A percentile compares a stretch with the other conserved stretches of the same genome.
These are phyloP conservation scores for Apodospora peruviana DNA, from an alignment of 495 filamentous ascomycete genomes.

Conservation along the genomic window DNA sequence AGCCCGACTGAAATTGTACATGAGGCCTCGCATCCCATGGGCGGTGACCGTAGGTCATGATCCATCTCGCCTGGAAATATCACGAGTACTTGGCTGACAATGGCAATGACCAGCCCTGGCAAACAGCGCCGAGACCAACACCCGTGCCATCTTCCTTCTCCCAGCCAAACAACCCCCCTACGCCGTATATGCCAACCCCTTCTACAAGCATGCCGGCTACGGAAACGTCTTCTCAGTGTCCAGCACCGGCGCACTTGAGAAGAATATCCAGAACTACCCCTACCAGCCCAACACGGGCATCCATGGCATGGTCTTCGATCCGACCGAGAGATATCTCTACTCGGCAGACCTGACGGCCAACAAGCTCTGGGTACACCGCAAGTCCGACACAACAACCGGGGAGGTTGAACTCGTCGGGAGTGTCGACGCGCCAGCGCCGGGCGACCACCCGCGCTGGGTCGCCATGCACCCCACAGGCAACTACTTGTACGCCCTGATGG, in stretches of 20 bases:
- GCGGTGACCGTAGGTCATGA: slow-evolving; percentile 45
- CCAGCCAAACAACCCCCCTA: slow-evolving; percentile 70
- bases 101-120: slow-evolving; percentile 50
- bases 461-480: slow-evolving; percentile 69
- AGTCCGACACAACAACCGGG: slow-evolving; percentile 57
- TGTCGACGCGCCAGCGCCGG: slow-evolving; percentile 61
- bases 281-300: slow-evolving; percentile 70
- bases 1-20: slow-evolving; percentile 75
- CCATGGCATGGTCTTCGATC: slow-evolving; percentile 86
- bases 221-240: slow-evolving; percentile 73
- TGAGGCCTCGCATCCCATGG: slow-evolving; percentile 64
- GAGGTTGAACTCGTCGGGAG: slow-evolving; percentile 61
- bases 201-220: slow-evolving; percentile 76
- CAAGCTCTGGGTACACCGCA: slow-evolving; percentile 81
- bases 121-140: slow-evolving; percentile 63
- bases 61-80: too few species aligned
- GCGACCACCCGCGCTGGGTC: slow-evolving; percentile 80
- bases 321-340: slow-evolving; percentile 78
- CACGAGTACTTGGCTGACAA: too few species aligned
- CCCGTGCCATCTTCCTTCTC: slow-evolving; percentile 79
- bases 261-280: slow-evolving; percentile 74
- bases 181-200: slow-evolving; percentile 78
- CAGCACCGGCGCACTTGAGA: slow-evolving; percentile 52
- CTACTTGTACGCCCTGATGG: slow-evolving; percentile 81
- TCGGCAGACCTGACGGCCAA: slow-evolving; percentile 79